These are phyloP conservation scores for Helotiales sp. DNA, from an alignment of 2,329 filamentous ascomycete species.

Conservation along the genomic window DNA sequence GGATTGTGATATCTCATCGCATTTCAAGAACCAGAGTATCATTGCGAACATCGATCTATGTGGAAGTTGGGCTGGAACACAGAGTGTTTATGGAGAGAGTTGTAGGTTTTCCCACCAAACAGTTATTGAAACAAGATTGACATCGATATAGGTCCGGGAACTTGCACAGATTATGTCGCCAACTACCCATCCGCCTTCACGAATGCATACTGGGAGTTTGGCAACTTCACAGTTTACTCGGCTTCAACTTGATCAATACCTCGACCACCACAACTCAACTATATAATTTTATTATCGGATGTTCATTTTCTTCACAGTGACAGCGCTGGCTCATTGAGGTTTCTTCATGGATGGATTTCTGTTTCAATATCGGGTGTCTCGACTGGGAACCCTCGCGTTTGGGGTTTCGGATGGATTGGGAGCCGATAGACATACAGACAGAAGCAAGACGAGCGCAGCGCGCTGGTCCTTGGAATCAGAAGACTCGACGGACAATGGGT, in stretches of 20 bases:
- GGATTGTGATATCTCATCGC: conserved; percentile 65
- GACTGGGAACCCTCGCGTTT: background rate
- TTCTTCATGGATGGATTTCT: background rate
- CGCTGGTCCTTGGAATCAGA: background rate
- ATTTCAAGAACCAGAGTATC: conserved; percentile 74
- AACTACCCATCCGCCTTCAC: conserved; percentile 32
- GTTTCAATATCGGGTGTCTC: too few relatives aligned
- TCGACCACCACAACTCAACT: background rate
- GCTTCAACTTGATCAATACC: background rate
- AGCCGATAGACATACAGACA: background rate
- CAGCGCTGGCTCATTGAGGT: background rate
- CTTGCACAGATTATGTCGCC: conserved; percentile 30
- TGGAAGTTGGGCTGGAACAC: conserved; percentile 78
- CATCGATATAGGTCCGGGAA: conserved; percentile 23
- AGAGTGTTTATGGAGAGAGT: conserved; percentile 31
- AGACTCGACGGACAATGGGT: too few relatives aligned
- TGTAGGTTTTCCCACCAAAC: conserved; percentile 27
- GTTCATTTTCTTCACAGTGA: background rate
- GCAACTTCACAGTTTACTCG: conserved; percentile 28
- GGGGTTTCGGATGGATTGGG: background rate
- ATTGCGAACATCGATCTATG: conserved; percentile 85
- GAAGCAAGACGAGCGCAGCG: background rate
- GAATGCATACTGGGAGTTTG: conserved; percentile 35
- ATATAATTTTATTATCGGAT: background rate
- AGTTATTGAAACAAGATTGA: background rate